Conservation (phyloP, 1,284 basidiomycete species). For the Microstroma glucosiphilum region DNA sequence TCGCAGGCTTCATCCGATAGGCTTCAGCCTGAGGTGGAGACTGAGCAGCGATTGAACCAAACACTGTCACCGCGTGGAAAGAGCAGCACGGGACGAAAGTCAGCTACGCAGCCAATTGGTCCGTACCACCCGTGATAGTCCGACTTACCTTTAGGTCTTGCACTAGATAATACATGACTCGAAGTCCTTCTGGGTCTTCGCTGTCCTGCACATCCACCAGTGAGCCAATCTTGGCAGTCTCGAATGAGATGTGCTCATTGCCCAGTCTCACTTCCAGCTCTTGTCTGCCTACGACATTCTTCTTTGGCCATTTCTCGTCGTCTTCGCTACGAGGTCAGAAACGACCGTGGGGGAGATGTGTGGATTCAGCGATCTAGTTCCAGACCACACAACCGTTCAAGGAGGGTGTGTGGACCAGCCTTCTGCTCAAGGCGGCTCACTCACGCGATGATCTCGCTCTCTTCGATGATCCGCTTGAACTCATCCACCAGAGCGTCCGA, state of each 20-base stretch:
- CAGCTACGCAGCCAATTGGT: not conserved
- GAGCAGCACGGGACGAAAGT: not conserved
- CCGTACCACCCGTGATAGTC: not conserved
- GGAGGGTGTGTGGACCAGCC: not conserved
- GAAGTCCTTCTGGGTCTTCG: conserved; percentile 90
- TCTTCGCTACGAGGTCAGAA: conserved; percentile 70
- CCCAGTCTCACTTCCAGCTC: conserved; percentile 91
- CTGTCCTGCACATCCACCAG: conserved; percentile 94
- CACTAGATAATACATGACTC: conserved; percentile 98
- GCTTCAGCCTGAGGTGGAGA: not conserved
- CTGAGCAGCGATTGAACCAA: not conserved
- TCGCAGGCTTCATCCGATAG: not conserved
- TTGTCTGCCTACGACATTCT: conserved; percentile 95
- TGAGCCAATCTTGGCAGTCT: conserved; percentile 98
- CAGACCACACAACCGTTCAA: not conserved
- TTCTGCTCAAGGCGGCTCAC: not conserved
- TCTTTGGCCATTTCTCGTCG: conserved; percentile 95
- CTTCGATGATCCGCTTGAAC: conserved; percentile 85
- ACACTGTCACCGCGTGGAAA: conserved; percentile 2
- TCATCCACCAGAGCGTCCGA: conserved; percentile 85
- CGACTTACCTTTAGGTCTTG: conserved; percentile 82
- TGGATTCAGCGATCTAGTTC: not conserved
- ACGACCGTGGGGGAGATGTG: not conserved
- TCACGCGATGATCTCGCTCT: conserved; percentile 93
- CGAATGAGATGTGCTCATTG: conserved; percentile 93